A percentile compares a stretch with the other conserved stretches of the same genome.
phyloP scores from a whole-genome alignment of 495 filamentous ascomycete species.

The Penicillium ochrochloron region DNA sequence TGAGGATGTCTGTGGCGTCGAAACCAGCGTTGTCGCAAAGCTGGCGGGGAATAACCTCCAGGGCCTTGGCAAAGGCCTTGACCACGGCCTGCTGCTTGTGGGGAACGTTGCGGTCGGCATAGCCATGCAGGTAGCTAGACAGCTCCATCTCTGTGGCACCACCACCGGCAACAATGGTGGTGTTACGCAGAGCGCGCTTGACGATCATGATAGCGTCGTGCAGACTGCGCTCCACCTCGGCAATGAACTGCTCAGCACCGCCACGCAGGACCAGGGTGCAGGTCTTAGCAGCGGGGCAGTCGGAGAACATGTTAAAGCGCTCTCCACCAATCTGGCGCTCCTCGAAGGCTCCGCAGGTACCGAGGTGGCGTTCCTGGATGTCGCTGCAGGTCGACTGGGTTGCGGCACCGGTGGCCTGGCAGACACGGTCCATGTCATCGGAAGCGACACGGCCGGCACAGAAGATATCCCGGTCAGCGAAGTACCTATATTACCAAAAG shows the following conservation, averaged over 20 bases:
- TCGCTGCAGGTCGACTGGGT: constrained; percentile 97
- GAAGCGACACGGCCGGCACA: constrained; percentile 92
- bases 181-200: constrained; percentile 93
- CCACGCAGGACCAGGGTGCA: constrained; percentile 95
- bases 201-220: constrained; percentile 99
- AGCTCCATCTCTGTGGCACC: constrained; percentile 97
- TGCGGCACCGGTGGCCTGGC: constrained; percentile 89
- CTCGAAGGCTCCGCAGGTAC: constrained; percentile 88
- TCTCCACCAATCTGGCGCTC: constrained; percentile 97
- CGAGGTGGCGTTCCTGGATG: constrained; percentile 86
- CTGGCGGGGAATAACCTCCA: constrained; percentile 95
- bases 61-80: constrained; percentile 95
- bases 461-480: constrained; percentile 97
- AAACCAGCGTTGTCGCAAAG: constrained; percentile 98
- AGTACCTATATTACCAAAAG: constrained; percentile 60
- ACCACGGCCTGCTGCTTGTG: constrained; percentile 97
- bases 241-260: constrained; percentile 98
- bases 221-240: constrained; percentile 93
- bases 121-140: constrained; percentile 87
- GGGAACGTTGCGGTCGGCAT: constrained; percentile 87
- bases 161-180: constrained; percentile 91
- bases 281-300: constrained; percentile 92
- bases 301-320: constrained; percentile 97
- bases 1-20: constrained; percentile 96
- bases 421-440: constrained; percentile 95